Base-by-base conservation (phyloP, 2,329 filamentous ascomycete species). In the Epichloe baconii region DNA sequence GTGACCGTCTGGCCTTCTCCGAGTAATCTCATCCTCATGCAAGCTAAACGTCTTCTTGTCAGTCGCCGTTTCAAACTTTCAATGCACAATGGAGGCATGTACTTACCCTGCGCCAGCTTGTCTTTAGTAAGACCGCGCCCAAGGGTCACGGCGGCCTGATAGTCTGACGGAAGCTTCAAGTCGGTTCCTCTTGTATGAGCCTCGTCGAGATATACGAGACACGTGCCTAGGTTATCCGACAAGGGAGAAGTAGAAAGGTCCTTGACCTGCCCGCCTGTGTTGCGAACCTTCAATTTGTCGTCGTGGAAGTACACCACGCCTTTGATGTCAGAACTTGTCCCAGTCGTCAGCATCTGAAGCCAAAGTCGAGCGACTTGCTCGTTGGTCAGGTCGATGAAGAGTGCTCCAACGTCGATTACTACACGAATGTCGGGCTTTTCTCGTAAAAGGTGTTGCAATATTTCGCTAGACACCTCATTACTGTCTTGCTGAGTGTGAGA, bases 161-260 rank as follows among this genome's bases (percentile, higher is more conserved):
- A 82, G 7, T 73, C 2, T 0, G 50, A 43, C 0, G 82, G 84
- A 1, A 87, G 62, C 21, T 73, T 75, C 2, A 88, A 58, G 54
- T 89, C 84, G 0, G 75, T 86, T 0, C 85, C 85, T 50, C 85
- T 65, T 0, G 83, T 85, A 54, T 88, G 84, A 0, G 76, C 75
- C 52, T 89, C 79, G 51, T 88, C 84, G 0, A 90, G 66, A 52
- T 80, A 88, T 0, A 88, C 71, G 0, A 86, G 59, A 53, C 84
- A 88, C 0, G 56, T 55, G 5, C 78, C 76, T 0, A 83, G 64
- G 6, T 80, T 72, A 0, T 70, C 67, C 0, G 66, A 64, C 58
- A 77, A 87, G 0, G 82, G 71, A 0, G 85, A 88, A 43, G 19
- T 19, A 11, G 21, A 12, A 19, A 43, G 41, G 5, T 17, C 17